Evolutionary conservation across 345 rosid genomes (phyloP), one percentile per base, ranked within the genome.

Genomic region (Euphorbia peplus): DNA sequence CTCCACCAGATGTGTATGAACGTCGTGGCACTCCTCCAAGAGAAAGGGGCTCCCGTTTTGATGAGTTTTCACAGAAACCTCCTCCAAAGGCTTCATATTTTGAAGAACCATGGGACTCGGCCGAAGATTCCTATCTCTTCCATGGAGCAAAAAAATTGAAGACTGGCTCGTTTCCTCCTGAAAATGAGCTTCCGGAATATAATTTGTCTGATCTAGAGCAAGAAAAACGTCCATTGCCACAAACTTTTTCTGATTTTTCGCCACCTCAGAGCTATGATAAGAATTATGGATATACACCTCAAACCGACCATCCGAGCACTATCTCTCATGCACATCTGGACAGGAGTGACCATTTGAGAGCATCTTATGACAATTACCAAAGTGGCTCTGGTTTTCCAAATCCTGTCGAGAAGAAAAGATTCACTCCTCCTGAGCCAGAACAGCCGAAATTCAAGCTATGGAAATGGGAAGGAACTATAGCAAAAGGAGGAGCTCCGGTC

Each of bases 401-500:
- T 68, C 59, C 81, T 65, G 70, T 75, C 66, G 97, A 89, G 73
- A 81, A 81, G 73, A 87, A 84, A 82, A 82, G 82, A 67, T 76
- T 78, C 60, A 72, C 83, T 52, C 87, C 86, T 60, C 87, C 86
- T 60, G 93, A 89, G 63, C 75, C 79, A 57, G 83, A 75, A 65
- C 82, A 41, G 64, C 69, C 88, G 67, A 80, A 95, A 29, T 67
- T 88, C 53, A 86, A 83, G 50, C 88, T 90, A 74, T 93, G 98
- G 98, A 91, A 93, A 82, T 93, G 98, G 98, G 97, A 93, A 77
- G 98, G 98, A 57, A 87, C 91, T 59, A 83, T 93, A 64, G 98
- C 97, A 24, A 91, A 93, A 83, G 97, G 96, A 68, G 98, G 98
- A 65, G 86, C 86, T 69, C 92, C 93, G 10, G 84, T 93, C 63